Percentiles rank a stretch among this genome's conserved stretches.
Conservation (phyloP, 176 grass and related monocot genomes). For the Oryza coarctata region DNA sequence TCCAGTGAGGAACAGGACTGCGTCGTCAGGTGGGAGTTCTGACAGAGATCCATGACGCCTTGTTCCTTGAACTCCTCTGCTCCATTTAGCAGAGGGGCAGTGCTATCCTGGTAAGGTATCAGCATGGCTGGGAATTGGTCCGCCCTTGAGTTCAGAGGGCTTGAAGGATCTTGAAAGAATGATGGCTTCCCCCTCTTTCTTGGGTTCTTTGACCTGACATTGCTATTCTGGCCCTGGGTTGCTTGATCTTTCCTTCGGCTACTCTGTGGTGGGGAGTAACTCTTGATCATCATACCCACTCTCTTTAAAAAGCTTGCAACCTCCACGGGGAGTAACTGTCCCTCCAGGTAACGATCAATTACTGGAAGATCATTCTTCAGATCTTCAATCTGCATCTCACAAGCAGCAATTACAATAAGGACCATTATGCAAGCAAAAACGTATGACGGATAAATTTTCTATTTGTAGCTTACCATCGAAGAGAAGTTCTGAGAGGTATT, state of each 20-base stretch:
- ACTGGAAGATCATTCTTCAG: conserved; percentile 59
- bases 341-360: conserved; percentile 52
- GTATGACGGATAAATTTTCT: neutral
- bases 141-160: neutral
- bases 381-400: conserved; percentile 48
- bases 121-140: neutral
- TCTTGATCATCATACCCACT: conserved; percentile 52
- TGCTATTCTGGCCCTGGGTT: neutral
- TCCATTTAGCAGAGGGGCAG: conserved; percentile 14
- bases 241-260: conserved; percentile 29
- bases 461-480: conserved; percentile 38
- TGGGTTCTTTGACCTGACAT: conserved; percentile 33
- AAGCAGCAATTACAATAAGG: conserved; percentile 19
- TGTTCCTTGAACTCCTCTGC: conserved; percentile 26
- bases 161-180: conserved; percentile 37
- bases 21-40: conserved; percentile 16
- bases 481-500: conserved; percentile 37
- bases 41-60: conserved; percentile 33
- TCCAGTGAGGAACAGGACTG: conserved; percentile 30
- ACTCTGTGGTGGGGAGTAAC: conserved; percentile 32
- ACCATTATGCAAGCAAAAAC: neutral
- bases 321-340: conserved; percentile 50
- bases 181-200: conserved; percentile 40
- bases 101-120: conserved; percentile 25
- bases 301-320: conserved; percentile 51